phyloP scores from a whole-genome alignment of 2,329 filamentous ascomycete species.

The Exutisphaerella laricina region DNA sequence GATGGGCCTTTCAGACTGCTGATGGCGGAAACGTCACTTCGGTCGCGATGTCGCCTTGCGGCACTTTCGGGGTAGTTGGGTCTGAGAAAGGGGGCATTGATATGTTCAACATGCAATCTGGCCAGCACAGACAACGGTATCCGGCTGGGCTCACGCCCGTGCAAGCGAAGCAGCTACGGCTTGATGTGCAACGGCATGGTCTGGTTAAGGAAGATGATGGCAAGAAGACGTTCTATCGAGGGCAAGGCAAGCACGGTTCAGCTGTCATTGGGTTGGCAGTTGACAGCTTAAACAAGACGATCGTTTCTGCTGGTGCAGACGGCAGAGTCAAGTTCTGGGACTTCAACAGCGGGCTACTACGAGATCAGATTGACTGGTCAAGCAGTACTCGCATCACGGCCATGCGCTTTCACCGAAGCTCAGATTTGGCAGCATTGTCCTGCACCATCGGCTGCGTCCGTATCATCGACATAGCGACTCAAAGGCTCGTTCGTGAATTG shows the following conservation, averaged over 20 bases:
- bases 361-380: slow-evolving; percentile 79
- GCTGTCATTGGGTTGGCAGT: slow-evolving; percentile 81
- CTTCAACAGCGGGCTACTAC: slow-evolving; percentile 72
- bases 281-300: slow-evolving; percentile 78
- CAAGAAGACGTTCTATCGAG: slow-evolving; percentile 40
- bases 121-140: slow-evolving; percentile 79
- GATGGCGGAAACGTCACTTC: slow-evolving; percentile 76
- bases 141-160: slow-evolving; percentile 71
- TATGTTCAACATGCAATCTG: slow-evolving; percentile 96
- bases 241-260: slow-evolving; percentile 69
- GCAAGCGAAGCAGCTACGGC: slow-evolving; percentile 69
- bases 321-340: slow-evolving; percentile 98
- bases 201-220: slow-evolving; percentile 37
- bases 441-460: slow-evolving; percentile 86
- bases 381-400: slow-evolving; percentile 69
- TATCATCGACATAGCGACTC: slow-evolving; percentile 84
- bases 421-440: slow-evolving; percentile 78
- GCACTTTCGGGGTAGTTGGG: slow-evolving; percentile 87
- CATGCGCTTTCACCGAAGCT: slow-evolving; percentile 74
- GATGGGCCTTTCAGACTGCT: slow-evolving; percentile 85
- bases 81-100: slow-evolving; percentile 78
- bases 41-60: slow-evolving; percentile 83
- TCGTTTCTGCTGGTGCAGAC: slow-evolving; percentile 83
- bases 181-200: slow-evolving; percentile 43
- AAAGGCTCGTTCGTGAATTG: slow-evolving; percentile 85